Evolutionary conservation across 257 asterid species (phyloP).

Genomic region (Petunia axillaris): DNA sequence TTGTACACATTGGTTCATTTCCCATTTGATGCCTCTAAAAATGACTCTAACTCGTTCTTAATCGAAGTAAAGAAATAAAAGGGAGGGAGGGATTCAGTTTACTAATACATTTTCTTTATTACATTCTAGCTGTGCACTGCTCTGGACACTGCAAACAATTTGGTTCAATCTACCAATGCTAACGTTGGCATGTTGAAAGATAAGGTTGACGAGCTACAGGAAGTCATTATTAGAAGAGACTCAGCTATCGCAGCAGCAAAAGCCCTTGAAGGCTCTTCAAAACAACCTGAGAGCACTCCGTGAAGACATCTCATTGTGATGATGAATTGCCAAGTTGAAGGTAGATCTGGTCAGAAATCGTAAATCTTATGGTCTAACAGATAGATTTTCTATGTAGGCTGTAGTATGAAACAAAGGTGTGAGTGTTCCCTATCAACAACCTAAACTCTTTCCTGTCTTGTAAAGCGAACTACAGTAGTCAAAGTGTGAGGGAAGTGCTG

Average conservation of each 20-base stretch:
- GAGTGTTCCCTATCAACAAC: not conserved
- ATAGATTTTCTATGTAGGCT: not conserved
- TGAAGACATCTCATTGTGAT: not conserved
- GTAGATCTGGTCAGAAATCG: slow-evolving; percentile 2
- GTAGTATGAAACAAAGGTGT: not conserved
- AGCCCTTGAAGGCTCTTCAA: slow-evolving; percentile 48
- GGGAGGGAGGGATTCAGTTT: not conserved
- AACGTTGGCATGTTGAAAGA: slow-evolving; percentile 47
- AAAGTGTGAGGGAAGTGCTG: not conserved
- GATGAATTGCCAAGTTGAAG: slow-evolving; percentile 11
- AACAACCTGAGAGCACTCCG: not conserved
- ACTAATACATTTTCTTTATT: slow-evolving; percentile 15
- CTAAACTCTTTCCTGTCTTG: not conserved
- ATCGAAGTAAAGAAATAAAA: not conserved
- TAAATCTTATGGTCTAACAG: not conserved
- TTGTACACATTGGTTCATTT: not conserved
- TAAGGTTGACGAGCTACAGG: slow-evolving; percentile 58
- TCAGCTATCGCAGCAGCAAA: slow-evolving; percentile 57
- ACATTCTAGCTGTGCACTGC: slow-evolving; percentile 67
- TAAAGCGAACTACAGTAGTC: not conserved
- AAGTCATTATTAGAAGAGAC: slow-evolving; percentile 53
- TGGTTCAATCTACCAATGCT: slow-evolving; percentile 59
- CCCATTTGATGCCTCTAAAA: not conserved
- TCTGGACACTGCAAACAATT: slow-evolving; percentile 70
- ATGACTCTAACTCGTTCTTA: not conserved